Evolutionary conservation across 2,329 filamentous ascomycete genomes (phyloP), one percentile per base, ranked within the genome.

Genomic region (Talaromyces sp.): DNA sequence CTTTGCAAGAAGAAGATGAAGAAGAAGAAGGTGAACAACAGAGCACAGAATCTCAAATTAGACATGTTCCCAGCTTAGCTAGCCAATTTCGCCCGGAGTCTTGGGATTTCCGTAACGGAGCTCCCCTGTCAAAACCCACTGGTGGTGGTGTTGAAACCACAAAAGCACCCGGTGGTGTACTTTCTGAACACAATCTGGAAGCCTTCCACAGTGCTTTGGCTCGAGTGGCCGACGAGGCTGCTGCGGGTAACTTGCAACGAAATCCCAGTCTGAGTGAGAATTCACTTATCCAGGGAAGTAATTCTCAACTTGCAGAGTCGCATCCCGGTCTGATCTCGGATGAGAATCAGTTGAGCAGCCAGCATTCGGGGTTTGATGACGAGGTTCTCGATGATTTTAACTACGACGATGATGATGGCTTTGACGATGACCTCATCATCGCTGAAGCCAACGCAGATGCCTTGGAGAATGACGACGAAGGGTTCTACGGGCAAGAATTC

Each of bases 401-500:
- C 48, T 83, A 83, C 57, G 80, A 82, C 63, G 84, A 86, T 60
- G 83, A 84, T 59, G 83, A 84, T 60, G 84, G 87, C 45, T 81
- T 89, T 53, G 89, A 90, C 60, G 91, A 97, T 63, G 92, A 97
- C 65, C 85, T 86, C 33, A 94, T 97, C 65, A 95, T 99, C 60
- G 93, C 92, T 0, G 94, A 91, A 59, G 94, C 94, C 5, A 99
- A 99, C 65, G 92, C 93, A 0, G 92, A 94, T 70, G 94, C 89
- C 1, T 80, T 99, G 7, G 93, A 94, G 46, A 92, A 91, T 64
- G 94, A 99, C 67, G 87, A 87, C 6, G 93, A 97, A 63, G 93
- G 91, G 0, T 95, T 94, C 77, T 99, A 99, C 68, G 94, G 94
- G 0, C 88, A 91, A 64, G 94, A 99, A 70, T 99, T 99, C 68